A percentile compares a stretch with the other conserved stretches of the same genome.
phyloP scores from a whole-genome alignment of 75 land plant species.

The Cunninghamia lanceolata region DNA sequence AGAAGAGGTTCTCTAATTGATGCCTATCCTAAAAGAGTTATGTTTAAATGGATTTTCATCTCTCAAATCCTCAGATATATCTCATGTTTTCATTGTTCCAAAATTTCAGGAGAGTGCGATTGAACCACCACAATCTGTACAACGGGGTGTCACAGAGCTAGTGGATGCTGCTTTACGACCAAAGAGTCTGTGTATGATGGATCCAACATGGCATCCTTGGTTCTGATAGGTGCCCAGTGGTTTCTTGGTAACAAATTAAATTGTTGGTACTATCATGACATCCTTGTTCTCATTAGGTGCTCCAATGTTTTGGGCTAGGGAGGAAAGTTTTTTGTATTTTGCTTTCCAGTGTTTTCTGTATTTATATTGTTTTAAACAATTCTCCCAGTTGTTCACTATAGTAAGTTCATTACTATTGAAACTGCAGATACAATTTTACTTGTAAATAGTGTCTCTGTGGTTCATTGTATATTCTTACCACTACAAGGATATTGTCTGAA shows the following conservation, averaged over 20 bases:
- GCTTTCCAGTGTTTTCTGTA: background rate
- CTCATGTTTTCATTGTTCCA: background rate
- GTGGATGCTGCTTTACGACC: conserved; percentile 91
- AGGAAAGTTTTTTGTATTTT: background rate
- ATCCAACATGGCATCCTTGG: conserved; percentile 99
- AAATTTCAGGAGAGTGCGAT: conserved; percentile 69
- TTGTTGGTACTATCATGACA: background rate
- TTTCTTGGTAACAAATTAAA: background rate
- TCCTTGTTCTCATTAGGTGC: background rate
- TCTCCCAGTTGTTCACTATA: background rate
- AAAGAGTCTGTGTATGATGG: conserved; percentile 98
- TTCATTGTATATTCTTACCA: background rate
- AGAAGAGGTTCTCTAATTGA: conserved; percentile 64
- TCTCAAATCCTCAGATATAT: background rate
- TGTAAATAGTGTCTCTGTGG: background rate
- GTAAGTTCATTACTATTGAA: background rate
- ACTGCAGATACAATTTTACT: background rate
- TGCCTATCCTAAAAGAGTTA: background rate
- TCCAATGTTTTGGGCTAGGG: background rate
- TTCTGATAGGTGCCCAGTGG: conserved; percentile 37
- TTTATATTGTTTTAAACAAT: background rate
- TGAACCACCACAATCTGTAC: conserved; percentile 93
- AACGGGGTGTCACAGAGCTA: conserved; percentile 84
- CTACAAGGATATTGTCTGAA: background rate
- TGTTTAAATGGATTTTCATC: background rate